These are phyloP conservation scores for Trichosporon inkin DNA, from an alignment of 1,284 basidiomycete genomes.

Conservation along the genomic window DNA sequence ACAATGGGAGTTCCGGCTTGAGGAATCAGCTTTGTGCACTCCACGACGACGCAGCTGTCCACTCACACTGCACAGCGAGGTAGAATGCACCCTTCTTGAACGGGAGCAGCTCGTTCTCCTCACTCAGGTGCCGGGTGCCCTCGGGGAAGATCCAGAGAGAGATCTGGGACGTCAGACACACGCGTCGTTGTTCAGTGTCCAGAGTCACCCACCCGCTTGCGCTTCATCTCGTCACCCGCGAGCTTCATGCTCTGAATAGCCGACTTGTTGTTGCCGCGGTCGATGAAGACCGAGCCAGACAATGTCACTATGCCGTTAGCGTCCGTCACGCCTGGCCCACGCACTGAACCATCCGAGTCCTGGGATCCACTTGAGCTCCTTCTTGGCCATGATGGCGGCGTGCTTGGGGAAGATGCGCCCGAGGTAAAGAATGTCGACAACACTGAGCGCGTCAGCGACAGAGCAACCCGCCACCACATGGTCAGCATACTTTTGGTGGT, in stretches of 20 bases:
- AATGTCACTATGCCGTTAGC: constrained; percentile 59
- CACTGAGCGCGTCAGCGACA: constrained; percentile 49
- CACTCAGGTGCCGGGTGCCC: constrained; percentile 73
- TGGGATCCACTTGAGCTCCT: constrained; percentile 78
- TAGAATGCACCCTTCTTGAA: constrained; percentile 99
- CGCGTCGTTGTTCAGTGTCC: constrained; percentile 58
- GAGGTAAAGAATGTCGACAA: constrained; percentile 80
- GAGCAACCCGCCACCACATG: not conserved
- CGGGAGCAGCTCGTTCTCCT: constrained; percentile 66
- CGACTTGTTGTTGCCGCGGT: constrained; percentile 71
- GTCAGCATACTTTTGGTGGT: constrained; percentile 69
- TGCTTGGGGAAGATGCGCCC: constrained; percentile 81
- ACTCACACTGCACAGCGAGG: constrained; percentile 71
- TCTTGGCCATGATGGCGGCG: constrained; percentile 91
- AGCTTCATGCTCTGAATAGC: constrained; percentile 76
- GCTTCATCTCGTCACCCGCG: constrained; percentile 79
- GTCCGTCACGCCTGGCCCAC: constrained; percentile 17
- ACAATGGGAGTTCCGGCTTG: constrained; percentile 67
- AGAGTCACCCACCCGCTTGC: constrained; percentile 60
- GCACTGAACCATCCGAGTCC: constrained; percentile 78
- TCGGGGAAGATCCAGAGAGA: constrained; percentile 91
- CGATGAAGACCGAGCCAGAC: constrained; percentile 86
- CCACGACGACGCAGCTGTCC: not conserved
- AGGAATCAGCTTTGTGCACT: not conserved
- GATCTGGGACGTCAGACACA: constrained; percentile 50